A percentile compares a stretch with the other conserved stretches of the same genome.
phyloP scores from a whole-genome alignment of 2,329 filamentous ascomycete genomes.

The Aschersonia sp. region DNA sequence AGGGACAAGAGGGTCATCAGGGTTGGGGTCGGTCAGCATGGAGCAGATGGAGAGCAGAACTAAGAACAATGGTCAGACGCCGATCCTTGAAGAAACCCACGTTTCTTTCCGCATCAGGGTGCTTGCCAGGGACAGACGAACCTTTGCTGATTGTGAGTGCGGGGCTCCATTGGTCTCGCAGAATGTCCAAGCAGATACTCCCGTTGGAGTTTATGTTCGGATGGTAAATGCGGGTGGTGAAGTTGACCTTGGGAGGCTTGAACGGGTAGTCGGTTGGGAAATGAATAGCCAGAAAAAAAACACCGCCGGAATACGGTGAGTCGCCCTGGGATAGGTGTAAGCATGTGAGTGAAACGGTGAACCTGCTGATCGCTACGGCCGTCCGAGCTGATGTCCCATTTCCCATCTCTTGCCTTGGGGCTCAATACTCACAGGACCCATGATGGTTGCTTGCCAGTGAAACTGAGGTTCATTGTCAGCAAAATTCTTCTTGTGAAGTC shows the following conservation, averaged over 20 bases:
- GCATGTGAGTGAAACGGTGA: no score
- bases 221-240: slow-evolving; percentile 98
- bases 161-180: slow-evolving; percentile 98
- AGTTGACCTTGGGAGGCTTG: slow-evolving; percentile 99
- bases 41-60: slow-evolving; percentile 98
- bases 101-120: not conserved
- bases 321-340: slow-evolving; percentile 46
- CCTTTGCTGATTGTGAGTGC: slow-evolving; percentile 98
- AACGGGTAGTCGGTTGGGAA: slow-evolving; percentile 99
- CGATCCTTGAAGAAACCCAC: not conserved
- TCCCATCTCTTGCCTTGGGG: not conserved
- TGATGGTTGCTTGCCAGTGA: slow-evolving; percentile 99
- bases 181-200: slow-evolving; percentile 96
- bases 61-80: slow-evolving; percentile 20
- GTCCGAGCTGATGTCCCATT: not conserved
- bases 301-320: slow-evolving; percentile 93
- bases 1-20: slow-evolving; percentile 93
- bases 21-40: slow-evolving; percentile 98
- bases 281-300: slow-evolving; percentile 98
- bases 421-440: slow-evolving; percentile 73
- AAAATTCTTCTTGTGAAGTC: no score
- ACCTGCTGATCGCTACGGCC: no score
- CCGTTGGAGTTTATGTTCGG: slow-evolving; percentile 99
- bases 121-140: slow-evolving; percentile 23
- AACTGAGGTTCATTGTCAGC: slow-evolving; percentile 44